phyloP scores from a whole-genome alignment of 2,329 filamentous ascomycete genomes.

The Colletotrichum cereale region DNA sequence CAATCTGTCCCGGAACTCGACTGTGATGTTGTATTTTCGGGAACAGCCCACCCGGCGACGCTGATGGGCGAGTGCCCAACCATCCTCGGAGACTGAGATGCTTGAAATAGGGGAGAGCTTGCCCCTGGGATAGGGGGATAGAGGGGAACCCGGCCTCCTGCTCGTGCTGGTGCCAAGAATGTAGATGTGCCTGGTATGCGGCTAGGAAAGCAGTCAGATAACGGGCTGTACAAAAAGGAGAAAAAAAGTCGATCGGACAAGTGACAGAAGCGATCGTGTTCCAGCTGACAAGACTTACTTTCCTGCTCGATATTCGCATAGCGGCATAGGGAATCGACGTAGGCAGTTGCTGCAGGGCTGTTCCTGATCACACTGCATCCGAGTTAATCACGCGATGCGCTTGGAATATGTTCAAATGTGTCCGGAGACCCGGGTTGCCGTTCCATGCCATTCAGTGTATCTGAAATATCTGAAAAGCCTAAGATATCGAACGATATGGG shows the following conservation, averaged over 20 bases:
- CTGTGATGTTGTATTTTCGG: neutral
- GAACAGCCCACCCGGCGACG: slow-evolving; percentile 1
- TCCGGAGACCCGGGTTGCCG: no score
- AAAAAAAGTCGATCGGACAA: neutral
- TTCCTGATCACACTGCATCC: slow-evolving; percentile 63
- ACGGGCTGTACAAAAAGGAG: neutral
- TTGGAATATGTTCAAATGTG: no score
- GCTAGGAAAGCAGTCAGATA: slow-evolving; percentile 13
- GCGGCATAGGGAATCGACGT: slow-evolving; percentile 64
- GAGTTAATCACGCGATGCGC: slow-evolving; percentile 7
- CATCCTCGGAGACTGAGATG: slow-evolving; percentile 23
- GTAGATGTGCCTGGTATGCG: slow-evolving; percentile 35
- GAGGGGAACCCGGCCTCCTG: slow-evolving; percentile 9
- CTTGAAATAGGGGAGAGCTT: slow-evolving; percentile 40
- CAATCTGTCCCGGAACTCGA: neutral
- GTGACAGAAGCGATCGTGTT: neutral
- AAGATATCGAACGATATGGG: neutral
- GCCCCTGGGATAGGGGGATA: slow-evolving; percentile 36
- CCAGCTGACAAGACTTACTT: slow-evolving; percentile 43
- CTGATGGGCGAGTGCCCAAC: neutral
- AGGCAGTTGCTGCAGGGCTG: slow-evolving; percentile 67
- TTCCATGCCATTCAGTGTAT: neutral
- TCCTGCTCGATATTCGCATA: slow-evolving; percentile 59
- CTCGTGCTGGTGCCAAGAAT: slow-evolving; percentile 26
- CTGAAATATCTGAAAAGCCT: no score